Evolutionary conservation across 208 protist genomes (phyloP).

Genomic region (Plasmodiophora brassicae): DNA sequence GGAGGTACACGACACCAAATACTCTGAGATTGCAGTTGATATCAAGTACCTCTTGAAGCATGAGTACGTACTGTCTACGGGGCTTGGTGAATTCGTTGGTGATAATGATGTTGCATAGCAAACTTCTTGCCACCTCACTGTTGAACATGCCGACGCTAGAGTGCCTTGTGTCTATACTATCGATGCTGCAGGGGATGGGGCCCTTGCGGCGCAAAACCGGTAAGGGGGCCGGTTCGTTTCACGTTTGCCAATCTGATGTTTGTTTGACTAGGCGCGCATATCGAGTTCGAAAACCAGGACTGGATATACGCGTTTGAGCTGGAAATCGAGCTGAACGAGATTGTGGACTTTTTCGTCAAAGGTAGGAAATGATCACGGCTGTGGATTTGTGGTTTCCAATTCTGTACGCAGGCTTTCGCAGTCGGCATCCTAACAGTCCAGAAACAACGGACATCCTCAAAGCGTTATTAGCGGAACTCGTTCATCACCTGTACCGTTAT

Average conservation of each 20-base stretch:
- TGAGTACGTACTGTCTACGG: neutral
- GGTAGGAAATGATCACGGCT: neutral
- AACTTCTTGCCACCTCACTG: neutral
- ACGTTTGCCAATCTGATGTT: neutral
- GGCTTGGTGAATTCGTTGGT: neutral
- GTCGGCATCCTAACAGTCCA: too few relatives aligned
- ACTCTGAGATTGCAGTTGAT: neutral
- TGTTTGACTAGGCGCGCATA: neutral
- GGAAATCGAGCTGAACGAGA: neutral
- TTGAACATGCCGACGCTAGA: neutral
- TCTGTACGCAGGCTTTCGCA: neutral
- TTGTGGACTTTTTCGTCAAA: neutral
- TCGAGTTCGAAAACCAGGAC: slow-evolving; percentile 12
- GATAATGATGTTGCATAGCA: neutral
- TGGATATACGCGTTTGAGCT: slow-evolving; percentile 25
- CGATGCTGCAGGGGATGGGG: neutral
- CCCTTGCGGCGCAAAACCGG: neutral
- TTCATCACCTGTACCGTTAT: too few relatives aligned
- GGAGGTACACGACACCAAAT: neutral
- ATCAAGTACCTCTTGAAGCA: slow-evolving; percentile 1
- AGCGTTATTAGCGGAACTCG: too few relatives aligned
- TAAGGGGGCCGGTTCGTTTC: neutral
- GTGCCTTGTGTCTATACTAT: neutral
- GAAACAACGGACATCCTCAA: too few relatives aligned
- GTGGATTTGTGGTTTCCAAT: neutral